These are phyloP conservation scores for Pochonia chlamydosporia DNA, from an alignment of 2,329 filamentous ascomycete genomes.

Conservation along the genomic window DNA sequence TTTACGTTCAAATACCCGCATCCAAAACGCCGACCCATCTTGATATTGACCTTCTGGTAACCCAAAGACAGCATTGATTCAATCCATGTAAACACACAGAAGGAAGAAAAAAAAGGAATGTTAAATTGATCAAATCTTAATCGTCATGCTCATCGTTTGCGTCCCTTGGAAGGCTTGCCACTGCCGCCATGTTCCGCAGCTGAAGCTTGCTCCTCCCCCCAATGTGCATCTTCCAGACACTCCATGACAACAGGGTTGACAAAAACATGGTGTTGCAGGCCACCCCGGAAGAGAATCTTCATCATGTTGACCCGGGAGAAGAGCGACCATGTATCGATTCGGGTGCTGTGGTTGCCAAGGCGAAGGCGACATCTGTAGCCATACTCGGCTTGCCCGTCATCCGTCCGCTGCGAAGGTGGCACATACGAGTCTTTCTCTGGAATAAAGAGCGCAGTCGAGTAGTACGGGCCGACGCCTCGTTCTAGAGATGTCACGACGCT, in stretches of 20 bases:
- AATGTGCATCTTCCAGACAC: constrained; percentile 31
- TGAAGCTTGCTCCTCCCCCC: constrained; percentile 16
- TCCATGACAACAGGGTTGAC: constrained; percentile 32
- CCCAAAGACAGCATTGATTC: background rate
- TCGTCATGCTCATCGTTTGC: constrained; percentile 14
- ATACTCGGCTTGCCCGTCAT: constrained; percentile 40
- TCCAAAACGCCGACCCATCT: background rate
- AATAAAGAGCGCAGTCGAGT: constrained; percentile 40
- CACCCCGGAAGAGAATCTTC: constrained; percentile 41
- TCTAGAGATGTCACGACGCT: constrained; percentile 51
- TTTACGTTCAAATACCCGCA: background rate
- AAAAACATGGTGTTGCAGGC: constrained; percentile 32
- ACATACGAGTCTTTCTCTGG: constrained; percentile 37
- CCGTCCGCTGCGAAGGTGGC: constrained; percentile 32
- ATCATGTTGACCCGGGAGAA: constrained; percentile 42
- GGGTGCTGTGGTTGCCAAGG: constrained; percentile 37
- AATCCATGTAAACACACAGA: background rate
- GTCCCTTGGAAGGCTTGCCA: constrained; percentile 11
- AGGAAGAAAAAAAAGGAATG: background rate
- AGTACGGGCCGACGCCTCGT: constrained; percentile 47
- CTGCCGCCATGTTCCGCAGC: constrained; percentile 6
- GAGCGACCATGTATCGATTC: constrained; percentile 47
- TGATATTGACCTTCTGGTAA: background rate
- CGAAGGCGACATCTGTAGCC: constrained; percentile 48
- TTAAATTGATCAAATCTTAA: background rate